Conservation (phyloP, 169 alveolate species). For the Eimeria necatrix region DNA sequence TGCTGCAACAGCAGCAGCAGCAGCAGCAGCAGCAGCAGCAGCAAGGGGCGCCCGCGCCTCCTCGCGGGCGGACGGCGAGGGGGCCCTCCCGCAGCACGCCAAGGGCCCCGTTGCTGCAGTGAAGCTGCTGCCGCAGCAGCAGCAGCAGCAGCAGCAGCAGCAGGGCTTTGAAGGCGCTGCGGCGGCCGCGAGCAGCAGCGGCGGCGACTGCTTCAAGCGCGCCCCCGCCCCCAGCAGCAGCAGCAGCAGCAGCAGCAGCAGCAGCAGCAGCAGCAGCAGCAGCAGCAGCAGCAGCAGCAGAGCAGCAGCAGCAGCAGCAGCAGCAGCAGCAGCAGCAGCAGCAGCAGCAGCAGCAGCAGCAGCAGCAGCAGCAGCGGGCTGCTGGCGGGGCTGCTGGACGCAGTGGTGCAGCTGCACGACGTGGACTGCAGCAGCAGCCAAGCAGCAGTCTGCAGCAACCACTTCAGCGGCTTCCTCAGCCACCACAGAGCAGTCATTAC, state of each 20-base stretch:
- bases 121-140: constrained; percentile 58
- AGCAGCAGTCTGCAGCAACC: constrained; percentile 53
- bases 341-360: constrained; percentile 62
- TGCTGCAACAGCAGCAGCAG: constrained; percentile 54
- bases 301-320: constrained; percentile 13
- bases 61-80: not conserved
- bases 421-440: not conserved
- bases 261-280: too few relatives aligned
- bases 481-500: constrained; percentile 27
- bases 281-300: constrained; percentile 25
- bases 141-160: constrained; percentile 56
- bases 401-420: constrained; percentile 66
- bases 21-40: constrained; percentile 34
- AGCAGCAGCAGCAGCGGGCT: not conserved
- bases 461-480: constrained; percentile 57
- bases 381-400: constrained; percentile 36
- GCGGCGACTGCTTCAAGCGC: not conserved
- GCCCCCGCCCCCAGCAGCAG: too few relatives aligned
- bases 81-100: not conserved
- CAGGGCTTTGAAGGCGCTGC: not conserved
- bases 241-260: too few relatives aligned
- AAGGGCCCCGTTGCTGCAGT: constrained; percentile 58
- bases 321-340: constrained; percentile 70
- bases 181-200: not conserved
- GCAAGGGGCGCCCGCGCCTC: not conserved